Percentiles rank a stretch among this genome's conserved stretches.
Evolutionary conservation across 768 basidiomycete genomes (phyloP).

Genomic region (Stropharia rugosoannulata): DNA sequence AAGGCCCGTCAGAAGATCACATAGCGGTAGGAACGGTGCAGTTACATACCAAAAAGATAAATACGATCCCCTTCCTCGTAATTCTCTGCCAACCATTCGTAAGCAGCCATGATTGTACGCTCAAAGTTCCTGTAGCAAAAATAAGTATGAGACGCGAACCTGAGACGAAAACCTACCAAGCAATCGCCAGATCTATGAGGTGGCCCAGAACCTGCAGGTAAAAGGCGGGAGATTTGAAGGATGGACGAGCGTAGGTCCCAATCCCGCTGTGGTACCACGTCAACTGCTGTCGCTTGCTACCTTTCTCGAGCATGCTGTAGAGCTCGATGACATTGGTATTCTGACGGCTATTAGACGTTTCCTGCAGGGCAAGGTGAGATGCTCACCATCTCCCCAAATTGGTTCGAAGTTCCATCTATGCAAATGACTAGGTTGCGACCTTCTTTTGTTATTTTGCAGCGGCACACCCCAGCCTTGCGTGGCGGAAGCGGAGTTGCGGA

Average conservation of each 20-base stretch:
- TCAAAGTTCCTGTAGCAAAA: conserved; percentile 25
- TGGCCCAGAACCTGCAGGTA: conserved; percentile 20
- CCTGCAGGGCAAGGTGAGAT: too few relatives aligned
- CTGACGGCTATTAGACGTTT: conserved; percentile 14
- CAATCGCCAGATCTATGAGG: conserved; percentile 34
- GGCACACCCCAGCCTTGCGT: too few relatives aligned
- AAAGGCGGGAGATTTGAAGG: conserved; percentile 15
- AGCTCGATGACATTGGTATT: conserved; percentile 32
- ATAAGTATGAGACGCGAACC: too few relatives aligned
- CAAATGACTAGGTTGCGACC: conserved; percentile 22
- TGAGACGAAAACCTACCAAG: conserved; percentile 24
- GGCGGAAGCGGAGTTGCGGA: too few relatives aligned
- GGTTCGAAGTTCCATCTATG: conserved; percentile 42
- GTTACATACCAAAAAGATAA: conserved; percentile 22
- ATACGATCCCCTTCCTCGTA: conserved; percentile 25
- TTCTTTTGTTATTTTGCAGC: too few relatives aligned
- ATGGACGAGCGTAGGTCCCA: conserved; percentile 27
- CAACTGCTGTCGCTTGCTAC: conserved; percentile 14
- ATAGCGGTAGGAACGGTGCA: neutral
- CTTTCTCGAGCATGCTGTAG: conserved; percentile 21
- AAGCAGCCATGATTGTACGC: conserved; percentile 20
- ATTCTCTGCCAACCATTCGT: conserved; percentile 26
- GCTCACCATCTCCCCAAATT: conserved; percentile 31
- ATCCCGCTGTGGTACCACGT: conserved; percentile 34
- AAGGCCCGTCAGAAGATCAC: neutral